Evolutionary conservation across 2,329 filamentous ascomycete genomes (phyloP).

Genomic region (Aspergillus eucalypticola): DNA sequence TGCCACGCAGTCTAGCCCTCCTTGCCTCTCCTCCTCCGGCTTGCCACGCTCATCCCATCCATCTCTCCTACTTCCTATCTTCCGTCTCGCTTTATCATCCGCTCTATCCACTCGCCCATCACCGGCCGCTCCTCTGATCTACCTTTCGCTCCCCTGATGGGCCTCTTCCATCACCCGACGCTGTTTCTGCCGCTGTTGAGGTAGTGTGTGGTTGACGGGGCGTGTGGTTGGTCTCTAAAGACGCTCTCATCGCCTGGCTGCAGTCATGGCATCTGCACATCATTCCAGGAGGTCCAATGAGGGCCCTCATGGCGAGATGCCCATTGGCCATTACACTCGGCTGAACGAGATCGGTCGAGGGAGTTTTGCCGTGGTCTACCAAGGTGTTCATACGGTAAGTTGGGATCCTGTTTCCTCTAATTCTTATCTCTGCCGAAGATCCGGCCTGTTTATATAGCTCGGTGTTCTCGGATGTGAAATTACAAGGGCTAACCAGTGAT

Average conservation of each 20-base stretch:
- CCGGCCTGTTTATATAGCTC: background rate
- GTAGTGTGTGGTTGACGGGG: conserved; percentile 40
- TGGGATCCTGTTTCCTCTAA: background rate
- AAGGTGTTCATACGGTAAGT: conserved; percentile 79
- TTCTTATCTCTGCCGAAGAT: background rate
- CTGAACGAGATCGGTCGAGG: conserved; percentile 93
- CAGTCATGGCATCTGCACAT: conserved; percentile 47
- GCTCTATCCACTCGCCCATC: conserved; percentile 14
- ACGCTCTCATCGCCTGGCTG: conserved; percentile 24
- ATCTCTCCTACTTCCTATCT: background rate
- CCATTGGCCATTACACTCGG: conserved; percentile 75
- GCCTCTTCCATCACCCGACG: conserved; percentile 28
- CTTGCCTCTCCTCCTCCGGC: background rate
- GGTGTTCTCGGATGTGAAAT: background rate
- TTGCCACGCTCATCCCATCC: background rate
- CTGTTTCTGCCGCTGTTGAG: conserved; percentile 32
- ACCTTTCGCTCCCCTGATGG: conserved; percentile 35
- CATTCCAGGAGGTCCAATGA: conserved; percentile 45
- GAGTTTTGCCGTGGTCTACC: conserved; percentile 95
- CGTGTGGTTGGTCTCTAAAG: conserved; percentile 21
- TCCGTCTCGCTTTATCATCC: background rate
- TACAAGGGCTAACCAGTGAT: conserved; percentile 10
- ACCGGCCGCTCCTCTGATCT: conserved; percentile 2
- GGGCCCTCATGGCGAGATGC: conserved; percentile 35
- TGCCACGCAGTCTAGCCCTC: background rate